A percentile compares a stretch with the other conserved stretches of the same genome.
Evolutionary conservation across 164 flowering plant genomes (phyloP).

Genomic region (Pachysandra terminalis): DNA sequence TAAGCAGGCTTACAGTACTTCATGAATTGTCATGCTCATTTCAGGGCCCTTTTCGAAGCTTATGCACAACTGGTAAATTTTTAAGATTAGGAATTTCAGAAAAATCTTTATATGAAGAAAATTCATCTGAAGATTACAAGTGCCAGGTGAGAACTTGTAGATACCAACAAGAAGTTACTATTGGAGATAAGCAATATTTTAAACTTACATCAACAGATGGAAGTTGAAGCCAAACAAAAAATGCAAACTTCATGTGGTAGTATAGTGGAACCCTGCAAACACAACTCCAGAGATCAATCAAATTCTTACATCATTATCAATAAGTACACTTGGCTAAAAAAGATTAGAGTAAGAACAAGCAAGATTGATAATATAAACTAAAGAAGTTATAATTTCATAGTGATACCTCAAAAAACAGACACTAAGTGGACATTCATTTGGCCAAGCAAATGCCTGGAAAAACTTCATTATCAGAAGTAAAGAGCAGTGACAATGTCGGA

Average conservation of each 20-base stretch:
- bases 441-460: not conserved
- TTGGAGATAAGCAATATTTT: not conserved
- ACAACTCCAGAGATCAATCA: not conserved
- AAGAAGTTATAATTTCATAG: not conserved
- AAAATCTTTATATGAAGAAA: too few species aligned
- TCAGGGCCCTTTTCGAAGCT: too few species aligned
- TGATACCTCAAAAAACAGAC: not conserved
- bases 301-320: not conserved
- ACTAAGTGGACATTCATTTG: not conserved
- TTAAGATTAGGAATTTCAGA: too few species aligned
- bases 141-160: not conserved
- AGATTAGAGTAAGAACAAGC: not conserved
- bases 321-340: not conserved
- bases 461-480: too few species aligned
- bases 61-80: too few species aligned
- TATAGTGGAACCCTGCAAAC: conserved; percentile 73
- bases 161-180: not conserved
- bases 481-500: too few species aligned
- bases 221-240: conserved; percentile 96
- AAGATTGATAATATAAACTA: not conserved
- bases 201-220: conserved; percentile 57
- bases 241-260: conserved; percentile 85
- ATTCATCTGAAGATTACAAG: not conserved
- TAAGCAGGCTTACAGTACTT: too few species aligned
- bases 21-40: too few species aligned